Evolutionary conservation across 495 filamentous ascomycete species (phyloP).

Genomic region (Neurospora sp.): DNA sequence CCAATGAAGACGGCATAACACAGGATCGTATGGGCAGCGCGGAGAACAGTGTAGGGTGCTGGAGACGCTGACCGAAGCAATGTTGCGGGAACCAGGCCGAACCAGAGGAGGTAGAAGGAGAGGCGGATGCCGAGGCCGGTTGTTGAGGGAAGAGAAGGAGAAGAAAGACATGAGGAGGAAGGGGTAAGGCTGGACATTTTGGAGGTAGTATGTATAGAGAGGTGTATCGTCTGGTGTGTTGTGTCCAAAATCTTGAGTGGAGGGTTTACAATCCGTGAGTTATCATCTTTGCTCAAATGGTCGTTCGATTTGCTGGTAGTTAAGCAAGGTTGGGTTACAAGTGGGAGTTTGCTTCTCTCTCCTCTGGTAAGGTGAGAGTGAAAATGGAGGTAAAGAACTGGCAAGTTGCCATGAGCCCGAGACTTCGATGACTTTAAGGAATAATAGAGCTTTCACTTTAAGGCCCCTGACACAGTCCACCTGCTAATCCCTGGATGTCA

Average conservation of each 20-base stretch:
- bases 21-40: slow-evolving; percentile 8
- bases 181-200: background rate
- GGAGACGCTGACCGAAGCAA: background rate
- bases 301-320: background rate
- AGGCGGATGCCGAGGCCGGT: slow-evolving; percentile 27
- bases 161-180: background rate
- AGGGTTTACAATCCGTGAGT: background rate
- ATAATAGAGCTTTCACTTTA: too few species aligned
- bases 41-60: slow-evolving; percentile 4
- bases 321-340: background rate
- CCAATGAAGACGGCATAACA: slow-evolving; percentile 15
- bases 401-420: background rate
- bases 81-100: slow-evolving; percentile 9
- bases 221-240: background rate
- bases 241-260: background rate
- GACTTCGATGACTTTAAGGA: background rate
- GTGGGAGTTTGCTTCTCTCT: background rate
- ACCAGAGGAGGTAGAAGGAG: slow-evolving; percentile 28
- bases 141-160: background rate
- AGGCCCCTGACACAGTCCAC: background rate
- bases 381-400: background rate
- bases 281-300: background rate
- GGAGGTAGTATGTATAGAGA: background rate
- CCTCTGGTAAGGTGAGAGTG: background rate
- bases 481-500: background rate